A percentile compares a stretch with the other conserved stretches of the same genome.
Evolutionary conservation across 306 rosid species (phyloP).

Genomic region (Quercus variabilis): DNA sequence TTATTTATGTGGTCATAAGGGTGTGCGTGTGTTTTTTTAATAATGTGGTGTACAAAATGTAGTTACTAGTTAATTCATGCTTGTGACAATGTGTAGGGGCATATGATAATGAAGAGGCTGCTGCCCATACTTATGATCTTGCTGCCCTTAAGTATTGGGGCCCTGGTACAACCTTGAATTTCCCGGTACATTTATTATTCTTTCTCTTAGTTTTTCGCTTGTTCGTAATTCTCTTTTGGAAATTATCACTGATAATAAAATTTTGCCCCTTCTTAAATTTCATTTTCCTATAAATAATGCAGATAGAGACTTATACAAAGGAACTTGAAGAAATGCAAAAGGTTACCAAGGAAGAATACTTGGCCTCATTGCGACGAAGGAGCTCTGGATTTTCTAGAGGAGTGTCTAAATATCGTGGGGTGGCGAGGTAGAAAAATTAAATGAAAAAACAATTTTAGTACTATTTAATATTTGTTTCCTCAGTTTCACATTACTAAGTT

Average conservation of each 20-base stretch:
- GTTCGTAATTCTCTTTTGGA: background rate
- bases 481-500: too few species aligned
- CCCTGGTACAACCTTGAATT: conserved; percentile 62
- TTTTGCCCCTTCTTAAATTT: background rate
- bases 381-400: conserved; percentile 96
- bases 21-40: background rate
- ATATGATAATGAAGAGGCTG: conserved; percentile 81
- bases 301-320: conserved; percentile 62
- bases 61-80: too few species aligned
- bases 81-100: conserved; percentile 47
- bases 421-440: conserved; percentile 53
- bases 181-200: conserved; percentile 49
- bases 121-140: conserved; percentile 90
- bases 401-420: conserved; percentile 91
- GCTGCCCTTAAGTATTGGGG: conserved; percentile 99
- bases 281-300: background rate
- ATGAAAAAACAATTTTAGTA: too few species aligned
- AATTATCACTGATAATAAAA: background rate
- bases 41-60: background rate
- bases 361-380: conserved; percentile 70
- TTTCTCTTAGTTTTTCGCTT: background rate
- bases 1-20: too few species aligned
- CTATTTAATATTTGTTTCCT: too few species aligned
- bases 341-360: conserved; percentile 64
- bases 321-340: conserved; percentile 75